Evolutionary conservation across 2,329 filamentous ascomycete species (phyloP).

Genomic region (Fusarium udum): DNA sequence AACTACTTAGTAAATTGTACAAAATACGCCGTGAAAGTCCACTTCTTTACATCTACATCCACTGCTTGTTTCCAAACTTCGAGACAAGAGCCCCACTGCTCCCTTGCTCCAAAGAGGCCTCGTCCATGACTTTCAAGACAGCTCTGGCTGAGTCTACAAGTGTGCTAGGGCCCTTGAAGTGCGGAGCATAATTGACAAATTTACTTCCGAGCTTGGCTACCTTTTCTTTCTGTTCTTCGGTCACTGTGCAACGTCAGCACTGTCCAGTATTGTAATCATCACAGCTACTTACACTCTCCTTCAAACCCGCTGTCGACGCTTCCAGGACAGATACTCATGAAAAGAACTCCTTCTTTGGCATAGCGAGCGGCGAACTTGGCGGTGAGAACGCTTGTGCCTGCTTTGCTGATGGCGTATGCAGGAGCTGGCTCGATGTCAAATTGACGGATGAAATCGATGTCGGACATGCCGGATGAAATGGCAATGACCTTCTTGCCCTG

Average conservation of each 20-base stretch:
- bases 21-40: too few species aligned
- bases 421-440: neutral
- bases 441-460: neutral
- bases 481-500: neutral
- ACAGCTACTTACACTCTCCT: neutral
- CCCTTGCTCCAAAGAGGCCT: neutral
- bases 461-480: neutral
- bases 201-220: neutral
- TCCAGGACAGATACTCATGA: neutral
- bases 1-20: too few species aligned
- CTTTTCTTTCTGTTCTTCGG: neutral
- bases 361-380: neutral
- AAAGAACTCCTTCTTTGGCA: neutral
- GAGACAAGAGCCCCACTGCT: neutral
- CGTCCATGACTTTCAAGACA: neutral
- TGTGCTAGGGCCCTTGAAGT: neutral
- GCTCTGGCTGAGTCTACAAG: neutral
- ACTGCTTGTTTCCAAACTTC: neutral
- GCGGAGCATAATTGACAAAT: neutral
- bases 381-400: neutral
- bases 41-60: neutral
- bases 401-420: neutral
- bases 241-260: neutral
- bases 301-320: neutral
- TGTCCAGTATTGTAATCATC: accelerated